Percentiles rank a stretch among this genome's conserved stretches.
These are phyloP conservation scores for Pistacia integerrima DNA, from an alignment of 345 rosid species.

Conservation along the genomic window DNA sequence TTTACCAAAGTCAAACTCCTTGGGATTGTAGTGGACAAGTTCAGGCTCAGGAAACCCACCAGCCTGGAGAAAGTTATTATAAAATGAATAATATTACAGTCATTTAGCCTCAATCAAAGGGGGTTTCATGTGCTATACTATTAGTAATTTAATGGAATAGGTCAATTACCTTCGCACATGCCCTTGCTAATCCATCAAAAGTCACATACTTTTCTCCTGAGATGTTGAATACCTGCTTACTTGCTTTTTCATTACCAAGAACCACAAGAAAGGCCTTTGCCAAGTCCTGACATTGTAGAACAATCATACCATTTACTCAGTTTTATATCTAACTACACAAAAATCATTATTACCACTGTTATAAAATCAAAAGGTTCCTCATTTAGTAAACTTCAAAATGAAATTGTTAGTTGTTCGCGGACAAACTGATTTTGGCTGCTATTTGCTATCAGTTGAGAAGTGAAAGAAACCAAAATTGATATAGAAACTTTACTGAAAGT, in stretches of 20 bases:
- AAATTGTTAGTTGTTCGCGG: background rate
- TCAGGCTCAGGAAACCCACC: constrained; percentile 97
- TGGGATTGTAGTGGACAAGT: constrained; percentile 81
- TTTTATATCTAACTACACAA: background rate
- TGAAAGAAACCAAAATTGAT: background rate
- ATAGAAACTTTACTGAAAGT: background rate
- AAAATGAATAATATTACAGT: background rate
- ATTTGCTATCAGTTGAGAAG: background rate
- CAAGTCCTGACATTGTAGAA: constrained; percentile 61
- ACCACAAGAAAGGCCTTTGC: constrained; percentile 75
- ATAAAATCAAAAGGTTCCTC: constrained; percentile 3
- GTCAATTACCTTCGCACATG: constrained; percentile 91
- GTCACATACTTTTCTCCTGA: constrained; percentile 92
- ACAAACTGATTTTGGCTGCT: background rate
- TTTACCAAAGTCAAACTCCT: constrained; percentile 91
- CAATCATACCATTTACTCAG: constrained; percentile 13
- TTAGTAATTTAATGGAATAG: background rate
- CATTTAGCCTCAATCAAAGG: background rate
- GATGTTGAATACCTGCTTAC: constrained; percentile 84
- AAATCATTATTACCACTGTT: background rate
- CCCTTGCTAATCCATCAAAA: constrained; percentile 88
- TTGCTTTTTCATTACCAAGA: constrained; percentile 88
- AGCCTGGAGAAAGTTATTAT: constrained; percentile 48
- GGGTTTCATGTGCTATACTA: background rate
- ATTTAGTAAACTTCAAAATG: background rate